A percentile compares a stretch with the other conserved stretches of the same genome.
Conservation (phyloP, 83 land plant genomes). For the Diphasiastrum complanatum region DNA sequence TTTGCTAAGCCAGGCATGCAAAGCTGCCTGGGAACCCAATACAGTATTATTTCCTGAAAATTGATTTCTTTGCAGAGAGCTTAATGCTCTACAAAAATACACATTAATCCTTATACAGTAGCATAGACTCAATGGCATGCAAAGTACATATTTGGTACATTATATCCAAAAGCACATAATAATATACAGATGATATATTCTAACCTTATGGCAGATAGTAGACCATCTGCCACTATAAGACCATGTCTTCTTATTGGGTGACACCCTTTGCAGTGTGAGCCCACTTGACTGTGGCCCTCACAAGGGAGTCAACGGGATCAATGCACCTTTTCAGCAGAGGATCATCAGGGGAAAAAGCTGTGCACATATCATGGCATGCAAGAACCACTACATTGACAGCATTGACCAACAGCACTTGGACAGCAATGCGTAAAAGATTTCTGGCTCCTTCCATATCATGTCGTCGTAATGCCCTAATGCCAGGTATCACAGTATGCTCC, state of each 20-base stretch:
- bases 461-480: constrained; percentile 43
- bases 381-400: constrained; percentile 53
- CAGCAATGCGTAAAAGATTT: constrained; percentile 48
- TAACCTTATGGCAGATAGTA: constrained; percentile 32
- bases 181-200: too few relatives aligned
- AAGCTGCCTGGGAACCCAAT: too few relatives aligned
- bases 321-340: constrained; percentile 55
- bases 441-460: constrained; percentile 60
- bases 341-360: constrained; percentile 47
- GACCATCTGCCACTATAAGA: constrained; percentile 8
- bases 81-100: too few relatives aligned
- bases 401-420: constrained; percentile 57
- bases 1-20: too few relatives aligned
- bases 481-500: constrained; percentile 60
- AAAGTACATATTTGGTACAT: too few relatives aligned
- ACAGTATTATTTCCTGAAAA: too few relatives aligned
- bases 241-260: constrained; percentile 2
- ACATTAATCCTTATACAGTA: too few relatives aligned
- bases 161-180: too few relatives aligned
- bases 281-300: constrained; percentile 42
- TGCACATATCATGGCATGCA: constrained; percentile 45
- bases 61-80: too few relatives aligned
- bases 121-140: too few relatives aligned
- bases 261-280: constrained; percentile 6
- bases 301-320: constrained; percentile 50